Conservation (phyloP, 257 asterid genomes). For the Capsicum pubescens region DNA sequence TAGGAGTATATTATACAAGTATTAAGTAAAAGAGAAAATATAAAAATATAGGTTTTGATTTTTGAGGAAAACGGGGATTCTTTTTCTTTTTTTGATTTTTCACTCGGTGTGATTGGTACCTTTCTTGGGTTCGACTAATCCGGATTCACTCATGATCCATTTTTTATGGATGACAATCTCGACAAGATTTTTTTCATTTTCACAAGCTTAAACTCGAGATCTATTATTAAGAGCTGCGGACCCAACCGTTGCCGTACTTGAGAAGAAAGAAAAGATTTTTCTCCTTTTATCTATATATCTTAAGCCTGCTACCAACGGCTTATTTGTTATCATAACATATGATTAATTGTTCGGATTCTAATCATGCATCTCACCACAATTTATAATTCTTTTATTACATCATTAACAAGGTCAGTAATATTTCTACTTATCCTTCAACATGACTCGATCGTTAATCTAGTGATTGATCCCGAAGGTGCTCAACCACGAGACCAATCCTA, state of each 20-base stretch:
- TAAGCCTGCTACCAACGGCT: no score
- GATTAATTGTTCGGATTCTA: no score
- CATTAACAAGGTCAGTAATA: no score
- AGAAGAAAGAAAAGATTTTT: no score
- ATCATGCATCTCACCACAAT: no score
- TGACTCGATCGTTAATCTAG: background rate
- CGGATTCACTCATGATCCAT: background rate
- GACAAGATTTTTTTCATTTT: no score
- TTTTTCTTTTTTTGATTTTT: background rate
- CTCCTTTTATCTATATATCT: no score
- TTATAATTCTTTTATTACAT: no score
- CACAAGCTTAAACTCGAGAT: no score
- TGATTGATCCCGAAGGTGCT: background rate
- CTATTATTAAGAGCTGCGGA: no score
- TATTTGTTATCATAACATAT: no score
- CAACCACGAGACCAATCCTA: background rate
- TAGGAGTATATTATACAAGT: background rate
- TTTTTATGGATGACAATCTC: background rate
- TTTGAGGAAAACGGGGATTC: background rate
- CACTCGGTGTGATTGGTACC: background rate
- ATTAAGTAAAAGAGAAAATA: background rate
- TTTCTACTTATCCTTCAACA: background rate
- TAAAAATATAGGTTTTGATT: background rate
- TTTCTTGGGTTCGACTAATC: background rate
- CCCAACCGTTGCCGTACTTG: no score